These are phyloP conservation scores for Discostella stelligera DNA, from an alignment of 352 stramenopile genomes.

Conservation along the genomic window DNA sequence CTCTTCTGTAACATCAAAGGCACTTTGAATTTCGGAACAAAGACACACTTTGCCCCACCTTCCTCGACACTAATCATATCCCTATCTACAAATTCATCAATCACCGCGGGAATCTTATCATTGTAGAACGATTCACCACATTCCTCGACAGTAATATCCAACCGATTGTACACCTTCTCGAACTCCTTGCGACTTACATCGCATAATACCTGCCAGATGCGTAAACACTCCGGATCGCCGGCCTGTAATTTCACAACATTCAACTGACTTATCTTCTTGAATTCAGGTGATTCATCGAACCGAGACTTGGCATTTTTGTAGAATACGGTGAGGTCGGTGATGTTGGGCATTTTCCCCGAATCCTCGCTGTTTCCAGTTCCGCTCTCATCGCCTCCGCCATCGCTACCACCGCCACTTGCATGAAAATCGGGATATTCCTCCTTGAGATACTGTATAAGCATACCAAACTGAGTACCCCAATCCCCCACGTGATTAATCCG, in stretches of 20 bases:
- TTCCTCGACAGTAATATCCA: constrained; percentile 87
- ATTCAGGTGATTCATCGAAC: constrained; percentile 95
- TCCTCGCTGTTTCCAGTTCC: background rate
- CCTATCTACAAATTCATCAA: constrained; percentile 91
- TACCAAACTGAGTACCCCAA: constrained; percentile 99
- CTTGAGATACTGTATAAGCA: constrained; percentile 99
- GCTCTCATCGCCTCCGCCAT: background rate
- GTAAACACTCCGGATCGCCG: constrained; percentile 83
- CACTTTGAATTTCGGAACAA: constrained; percentile 87
- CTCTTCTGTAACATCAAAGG: constrained; percentile 91
- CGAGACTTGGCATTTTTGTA: constrained; percentile 88
- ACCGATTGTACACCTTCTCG: constrained; percentile 87
- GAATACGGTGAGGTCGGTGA: constrained; percentile 94
- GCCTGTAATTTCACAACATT: constrained; percentile 97
- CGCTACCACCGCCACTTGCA: constrained; percentile 10
- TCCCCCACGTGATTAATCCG: constrained; percentile 92
- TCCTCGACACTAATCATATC: constrained; percentile 86
- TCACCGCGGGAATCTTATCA: constrained; percentile 85
- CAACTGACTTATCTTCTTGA: constrained; percentile 94
- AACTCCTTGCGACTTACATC: constrained; percentile 88
- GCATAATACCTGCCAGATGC: constrained; percentile 88
- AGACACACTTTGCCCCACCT: constrained; percentile 87
- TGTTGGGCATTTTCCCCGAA: constrained; percentile 87
- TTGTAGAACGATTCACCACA: constrained; percentile 93
- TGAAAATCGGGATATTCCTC: constrained; percentile 95